phyloP scores from a whole-genome alignment of 768 basidiomycete genomes.

The Trametopsis cervina region DNA sequence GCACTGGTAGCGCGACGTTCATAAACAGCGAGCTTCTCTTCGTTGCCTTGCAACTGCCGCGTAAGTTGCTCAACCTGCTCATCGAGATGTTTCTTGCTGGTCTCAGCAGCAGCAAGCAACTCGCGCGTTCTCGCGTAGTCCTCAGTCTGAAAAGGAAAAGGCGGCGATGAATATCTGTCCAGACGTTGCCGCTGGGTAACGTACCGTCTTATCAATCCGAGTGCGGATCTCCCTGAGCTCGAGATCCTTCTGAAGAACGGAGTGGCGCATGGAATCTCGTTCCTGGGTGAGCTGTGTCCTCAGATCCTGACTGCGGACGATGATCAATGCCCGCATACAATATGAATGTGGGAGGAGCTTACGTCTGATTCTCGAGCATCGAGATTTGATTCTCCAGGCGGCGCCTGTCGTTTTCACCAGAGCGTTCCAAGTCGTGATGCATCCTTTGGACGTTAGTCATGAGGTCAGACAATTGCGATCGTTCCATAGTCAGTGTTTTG shows the following conservation, averaged over 20 bases:
- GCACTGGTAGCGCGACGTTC: conserved; percentile 50
- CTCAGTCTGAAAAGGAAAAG: conserved; percentile 49
- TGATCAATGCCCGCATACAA: conserved; percentile 2
- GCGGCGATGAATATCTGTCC: not conserved
- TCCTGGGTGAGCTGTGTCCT: conserved; percentile 65
- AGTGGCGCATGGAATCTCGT: conserved; percentile 64
- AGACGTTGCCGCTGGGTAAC: conserved; percentile 17
- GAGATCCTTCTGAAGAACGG: conserved; percentile 75
- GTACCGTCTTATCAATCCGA: conserved; percentile 64
- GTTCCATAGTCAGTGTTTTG: conserved; percentile 68
- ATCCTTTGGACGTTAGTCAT: conserved; percentile 88
- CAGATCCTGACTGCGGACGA: conserved; percentile 56
- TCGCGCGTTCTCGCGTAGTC: conserved; percentile 68
- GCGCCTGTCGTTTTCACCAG: conserved; percentile 74
- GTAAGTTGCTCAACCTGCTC: conserved; percentile 57
- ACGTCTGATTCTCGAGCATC: conserved; percentile 76
- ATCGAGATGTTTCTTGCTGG: conserved; percentile 73
- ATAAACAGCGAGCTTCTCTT: conserved; percentile 83
- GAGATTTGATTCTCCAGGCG: conserved; percentile 77
- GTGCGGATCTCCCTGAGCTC: conserved; percentile 70
- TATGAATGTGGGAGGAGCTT: conserved; percentile 19
- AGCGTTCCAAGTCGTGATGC: conserved; percentile 81
- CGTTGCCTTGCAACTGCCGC: conserved; percentile 64
- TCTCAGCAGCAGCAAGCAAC: conserved; percentile 62
- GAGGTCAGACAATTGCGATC: conserved; percentile 79